phyloP scores from a whole-genome alignment of 2,329 filamentous ascomycete genomes.

The Botrytis deweyae region DNA sequence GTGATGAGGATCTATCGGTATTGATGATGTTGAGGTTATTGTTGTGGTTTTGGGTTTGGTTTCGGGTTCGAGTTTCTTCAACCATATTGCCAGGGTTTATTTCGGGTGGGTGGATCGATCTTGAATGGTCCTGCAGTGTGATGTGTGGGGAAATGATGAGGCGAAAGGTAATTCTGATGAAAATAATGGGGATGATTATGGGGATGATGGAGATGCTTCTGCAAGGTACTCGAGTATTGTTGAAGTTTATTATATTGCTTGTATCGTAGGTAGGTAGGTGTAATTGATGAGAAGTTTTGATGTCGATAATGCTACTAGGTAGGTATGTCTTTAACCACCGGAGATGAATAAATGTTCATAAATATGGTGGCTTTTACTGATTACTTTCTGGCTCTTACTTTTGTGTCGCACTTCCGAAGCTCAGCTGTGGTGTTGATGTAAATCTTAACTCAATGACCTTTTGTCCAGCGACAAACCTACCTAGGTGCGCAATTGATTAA shows the following conservation, averaged over 20 bases:
- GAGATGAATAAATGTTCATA: background rate
- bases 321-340: background rate
- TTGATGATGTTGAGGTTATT: background rate
- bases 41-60: too few species aligned
- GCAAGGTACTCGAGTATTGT: slow-evolving; percentile 4
- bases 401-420: background rate
- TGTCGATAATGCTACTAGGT: background rate
- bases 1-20: background rate
- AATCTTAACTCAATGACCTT: background rate
- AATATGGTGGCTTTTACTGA: background rate
- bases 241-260: background rate
- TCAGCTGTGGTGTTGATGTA: background rate
- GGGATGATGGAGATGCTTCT: background rate
- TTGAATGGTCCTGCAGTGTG: background rate
- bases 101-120: background rate
- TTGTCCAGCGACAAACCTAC: background rate
- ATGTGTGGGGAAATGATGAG: slow-evolving; percentile 6
- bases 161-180: background rate
- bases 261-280: background rate
- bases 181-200: background rate
- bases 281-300: background rate
- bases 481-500: background rate
- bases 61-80: slow-evolving; percentile 14
- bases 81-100: slow-evolving; percentile 4
- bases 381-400: background rate